These are phyloP conservation scores for Vigna nakashimae DNA, from an alignment of 306 rosid species.

Conservation along the genomic window DNA sequence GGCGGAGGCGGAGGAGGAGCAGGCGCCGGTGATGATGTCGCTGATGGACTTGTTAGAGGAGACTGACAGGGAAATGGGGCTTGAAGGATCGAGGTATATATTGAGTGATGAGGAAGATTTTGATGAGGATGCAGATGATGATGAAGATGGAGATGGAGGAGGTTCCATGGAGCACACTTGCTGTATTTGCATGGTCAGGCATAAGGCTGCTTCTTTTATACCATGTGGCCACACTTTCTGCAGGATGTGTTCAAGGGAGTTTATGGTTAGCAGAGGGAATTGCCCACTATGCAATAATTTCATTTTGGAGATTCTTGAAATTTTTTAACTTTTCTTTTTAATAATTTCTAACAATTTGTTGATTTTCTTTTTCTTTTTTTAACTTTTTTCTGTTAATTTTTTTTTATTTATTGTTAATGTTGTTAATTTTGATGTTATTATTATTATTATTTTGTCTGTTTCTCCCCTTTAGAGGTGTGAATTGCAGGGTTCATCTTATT, in stretches of 20 bases:
- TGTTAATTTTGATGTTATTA: neutral
- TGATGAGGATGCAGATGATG: conserved; percentile 41
- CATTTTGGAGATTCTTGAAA: conserved; percentile 77
- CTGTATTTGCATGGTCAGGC: conserved; percentile 88
- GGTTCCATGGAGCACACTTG: conserved; percentile 63
- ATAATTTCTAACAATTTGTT: neutral
- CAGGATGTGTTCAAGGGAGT: conserved; percentile 87
- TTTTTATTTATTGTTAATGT: neutral
- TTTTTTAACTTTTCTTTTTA: conserved; percentile 54
- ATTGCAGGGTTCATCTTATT: neutral
- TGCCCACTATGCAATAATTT: conserved; percentile 86
- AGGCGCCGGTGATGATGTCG: conserved; percentile 65
- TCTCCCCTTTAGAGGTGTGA: neutral
- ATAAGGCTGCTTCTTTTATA: conserved; percentile 64
- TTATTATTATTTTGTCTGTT: neutral
- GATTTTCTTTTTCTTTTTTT: neutral
- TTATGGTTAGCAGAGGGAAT: conserved; percentile 69
- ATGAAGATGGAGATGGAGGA: conserved; percentile 27
- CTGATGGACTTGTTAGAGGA: conserved; percentile 89
- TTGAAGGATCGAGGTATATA: conserved; percentile 56
- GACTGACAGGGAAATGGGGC: conserved; percentile 75
- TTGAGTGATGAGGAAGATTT: conserved; percentile 56
- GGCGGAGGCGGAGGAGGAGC: neutral
- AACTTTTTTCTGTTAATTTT: neutral
- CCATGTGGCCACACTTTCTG: conserved; percentile 87